These are phyloP conservation scores for Petrea volubilis DNA, from an alignment of 257 asterid genomes.

Conservation along the genomic window DNA sequence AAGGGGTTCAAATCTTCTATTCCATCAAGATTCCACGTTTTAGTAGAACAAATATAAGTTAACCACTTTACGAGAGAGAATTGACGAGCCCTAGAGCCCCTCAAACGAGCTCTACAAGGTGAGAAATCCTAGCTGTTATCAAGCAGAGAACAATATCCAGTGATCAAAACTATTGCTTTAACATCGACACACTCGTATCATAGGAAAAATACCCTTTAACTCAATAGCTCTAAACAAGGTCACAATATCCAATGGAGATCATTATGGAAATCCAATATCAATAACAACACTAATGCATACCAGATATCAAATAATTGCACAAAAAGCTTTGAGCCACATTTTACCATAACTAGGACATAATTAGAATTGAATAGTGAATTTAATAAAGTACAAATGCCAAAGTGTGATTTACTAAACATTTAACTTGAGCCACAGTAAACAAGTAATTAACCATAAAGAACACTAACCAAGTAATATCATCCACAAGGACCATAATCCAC, in stretches of 20 bases:
- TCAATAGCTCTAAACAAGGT: not conserved
- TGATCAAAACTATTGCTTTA: not conserved
- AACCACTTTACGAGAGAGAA: not conserved
- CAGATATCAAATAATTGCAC: not conserved
- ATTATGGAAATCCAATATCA: not conserved
- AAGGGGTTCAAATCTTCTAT: not conserved
- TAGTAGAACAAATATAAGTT: not conserved
- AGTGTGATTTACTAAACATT: not conserved
- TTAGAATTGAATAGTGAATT: not conserved
- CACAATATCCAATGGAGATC: not conserved
- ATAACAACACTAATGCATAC: not conserved
- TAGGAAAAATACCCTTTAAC: not conserved
- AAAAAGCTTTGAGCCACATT: not conserved
- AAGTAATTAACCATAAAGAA: too few species aligned
- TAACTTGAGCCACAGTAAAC: not conserved
- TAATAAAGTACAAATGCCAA: too few species aligned
- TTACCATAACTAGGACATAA: not conserved
- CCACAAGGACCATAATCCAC: not conserved
- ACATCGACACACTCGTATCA: not conserved
- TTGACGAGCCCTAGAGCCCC: not conserved
- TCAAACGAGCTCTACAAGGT: not conserved
- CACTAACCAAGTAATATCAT: too few species aligned
- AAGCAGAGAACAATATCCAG: not conserved
- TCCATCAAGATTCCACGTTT: not conserved
- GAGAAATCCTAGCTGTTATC: not conserved